Evolutionary conservation across 345 rosid species (phyloP), one percentile per base, ranked within the genome.

Genomic region (Corchorus olitorius): DNA sequence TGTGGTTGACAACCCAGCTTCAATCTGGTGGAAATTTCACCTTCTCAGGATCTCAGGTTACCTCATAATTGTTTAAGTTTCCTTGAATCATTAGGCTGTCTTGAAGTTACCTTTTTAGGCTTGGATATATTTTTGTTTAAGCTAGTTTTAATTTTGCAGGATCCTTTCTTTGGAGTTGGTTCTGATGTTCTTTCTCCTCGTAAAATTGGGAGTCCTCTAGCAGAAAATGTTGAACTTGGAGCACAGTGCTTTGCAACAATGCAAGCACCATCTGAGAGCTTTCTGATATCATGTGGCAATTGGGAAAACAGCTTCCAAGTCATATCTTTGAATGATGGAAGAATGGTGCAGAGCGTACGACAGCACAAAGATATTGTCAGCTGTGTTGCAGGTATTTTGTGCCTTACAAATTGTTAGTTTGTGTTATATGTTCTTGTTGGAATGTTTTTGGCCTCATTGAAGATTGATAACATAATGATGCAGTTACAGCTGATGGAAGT

Each of bases 221-320:
- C 90, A 80, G 97, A 89, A 81, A 89, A 85, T 83, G 79, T 91
- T 79, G 97, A 89, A 84, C 83, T 92, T 77, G 96, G 93, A 86
- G 86, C 93, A 75, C 97, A 95, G 61, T 91, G 89, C 82, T 93
- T 95, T 87, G 89, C 87, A 5, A 87, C 87, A 70, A 76, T 95
- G 89, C 97, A 87, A 80, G 85, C 89, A 37, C 93, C 93, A 56
- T 60, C 78, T 46, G 99, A 92, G 84, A 93, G 88, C 74, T 91
- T 91, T 83, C 77, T 95, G 80, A 88, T 95, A 79, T 89, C 98
- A 22, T 94, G 99, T 84, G 98, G 99, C 73, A 94, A 90, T 82
- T 94, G 99, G 99, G 99, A 94, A 82, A 94, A 94, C 78, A 93
- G 99, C 75, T 94, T 94, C 80, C 95, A 95, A 81, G 89, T 93